Percentiles rank a stretch among this genome's conserved stretches.
phyloP scores from a whole-genome alignment of 441 rosid species.

The Jatropha podagrica region DNA sequence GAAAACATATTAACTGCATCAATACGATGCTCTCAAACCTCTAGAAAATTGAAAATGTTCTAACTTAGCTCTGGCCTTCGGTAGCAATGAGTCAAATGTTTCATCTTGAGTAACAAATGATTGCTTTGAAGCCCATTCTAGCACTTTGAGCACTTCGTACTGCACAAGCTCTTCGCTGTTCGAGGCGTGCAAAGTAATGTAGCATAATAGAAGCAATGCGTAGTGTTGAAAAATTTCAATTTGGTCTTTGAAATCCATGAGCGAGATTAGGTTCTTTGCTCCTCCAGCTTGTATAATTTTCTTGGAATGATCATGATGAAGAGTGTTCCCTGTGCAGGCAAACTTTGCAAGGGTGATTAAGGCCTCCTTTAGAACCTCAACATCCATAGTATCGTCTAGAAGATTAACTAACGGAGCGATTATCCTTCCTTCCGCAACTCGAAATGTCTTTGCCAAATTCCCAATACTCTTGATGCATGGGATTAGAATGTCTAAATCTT shows the following conservation, averaged over 20 bases:
- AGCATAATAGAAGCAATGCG: constrained; percentile 60
- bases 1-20: no score
- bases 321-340: constrained; percentile 67
- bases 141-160: constrained; percentile 66
- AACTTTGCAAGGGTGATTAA: constrained; percentile 69
- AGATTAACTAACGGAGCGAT: constrained; percentile 71
- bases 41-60: no score
- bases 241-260: constrained; percentile 75
- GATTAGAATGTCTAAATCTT: constrained; percentile 60
- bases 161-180: constrained; percentile 78
- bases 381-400: constrained; percentile 62
- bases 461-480: constrained; percentile 83
- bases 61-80: no score
- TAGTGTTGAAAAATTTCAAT: constrained; percentile 52
- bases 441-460: constrained; percentile 76
- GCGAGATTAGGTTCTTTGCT: constrained; percentile 65
- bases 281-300: constrained; percentile 79
- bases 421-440: constrained; percentile 81
- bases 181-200: constrained; percentile 71
- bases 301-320: constrained; percentile 71
- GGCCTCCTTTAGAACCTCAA: constrained; percentile 64
- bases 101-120: no score
- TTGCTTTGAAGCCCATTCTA: no score
- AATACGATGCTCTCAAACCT: no score
- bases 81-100: no score